These are phyloP conservation scores for Vickermania ingenoplastis DNA, from an alignment of 208 protist genomes.

Conservation along the genomic window DNA sequence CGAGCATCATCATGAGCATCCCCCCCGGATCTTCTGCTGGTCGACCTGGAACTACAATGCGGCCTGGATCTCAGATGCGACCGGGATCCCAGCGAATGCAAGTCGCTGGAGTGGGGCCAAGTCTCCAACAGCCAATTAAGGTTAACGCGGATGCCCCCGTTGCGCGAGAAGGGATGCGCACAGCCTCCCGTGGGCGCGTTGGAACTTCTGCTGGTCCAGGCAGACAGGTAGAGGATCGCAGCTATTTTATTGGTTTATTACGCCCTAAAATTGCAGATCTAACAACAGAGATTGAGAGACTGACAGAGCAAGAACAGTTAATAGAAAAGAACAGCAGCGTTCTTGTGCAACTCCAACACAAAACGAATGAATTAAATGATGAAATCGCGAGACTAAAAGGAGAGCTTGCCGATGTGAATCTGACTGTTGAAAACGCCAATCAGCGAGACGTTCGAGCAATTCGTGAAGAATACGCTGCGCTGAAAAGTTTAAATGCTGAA, in stretches of 20 bases:
- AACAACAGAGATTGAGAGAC: slow-evolving; percentile 74
- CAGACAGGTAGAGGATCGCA: slow-evolving; percentile 82
- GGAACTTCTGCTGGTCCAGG: slow-evolving; percentile 63
- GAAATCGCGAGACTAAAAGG: slow-evolving; percentile 74
- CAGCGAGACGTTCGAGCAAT: slow-evolving; percentile 56
- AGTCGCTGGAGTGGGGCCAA: slow-evolving; percentile 67
- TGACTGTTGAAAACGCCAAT: slow-evolving; percentile 54
- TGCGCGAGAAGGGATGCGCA: slow-evolving; percentile 76
- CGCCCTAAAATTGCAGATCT: slow-evolving; percentile 83
- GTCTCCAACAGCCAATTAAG: slow-evolving; percentile 67
- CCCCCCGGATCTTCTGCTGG: slow-evolving; percentile 16
- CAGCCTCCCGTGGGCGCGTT: slow-evolving; percentile 52
- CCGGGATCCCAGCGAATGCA: slow-evolving; percentile 47
- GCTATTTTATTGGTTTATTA: slow-evolving; percentile 86
- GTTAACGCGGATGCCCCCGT: slow-evolving; percentile 59
- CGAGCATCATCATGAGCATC: too few species aligned
- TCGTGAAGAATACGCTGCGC: slow-evolving; percentile 51
- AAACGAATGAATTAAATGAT: slow-evolving; percentile 48
- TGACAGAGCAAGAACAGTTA: slow-evolving; percentile 78
- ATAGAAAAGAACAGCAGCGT: slow-evolving; percentile 71
- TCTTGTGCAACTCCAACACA: slow-evolving; percentile 69
- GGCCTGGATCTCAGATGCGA: slow-evolving; percentile 56
- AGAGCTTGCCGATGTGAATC: slow-evolving; percentile 71
- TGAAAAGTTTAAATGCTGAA: slow-evolving; percentile 59
- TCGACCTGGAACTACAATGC: slow-evolving; percentile 64